These are phyloP conservation scores for Candolleomyces aberdarensis DNA, from an alignment of 768 basidiomycete species.

Conservation along the genomic window DNA sequence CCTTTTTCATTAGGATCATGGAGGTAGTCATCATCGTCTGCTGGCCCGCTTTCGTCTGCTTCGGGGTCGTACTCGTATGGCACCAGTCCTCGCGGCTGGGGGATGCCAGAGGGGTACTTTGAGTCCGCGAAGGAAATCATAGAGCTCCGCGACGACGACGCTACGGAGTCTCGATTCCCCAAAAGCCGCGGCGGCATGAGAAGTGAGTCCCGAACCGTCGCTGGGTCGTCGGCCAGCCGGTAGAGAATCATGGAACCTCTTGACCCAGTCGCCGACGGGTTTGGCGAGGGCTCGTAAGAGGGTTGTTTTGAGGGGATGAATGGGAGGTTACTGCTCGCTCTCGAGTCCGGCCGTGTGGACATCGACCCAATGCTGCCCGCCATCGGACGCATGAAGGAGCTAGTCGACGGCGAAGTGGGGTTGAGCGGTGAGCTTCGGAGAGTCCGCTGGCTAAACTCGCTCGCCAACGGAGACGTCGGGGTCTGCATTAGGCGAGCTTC, in stretches of 20 bases:
- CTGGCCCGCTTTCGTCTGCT: constrained; percentile 48
- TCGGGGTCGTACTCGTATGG: constrained; percentile 73
- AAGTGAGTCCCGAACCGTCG: constrained; percentile 16
- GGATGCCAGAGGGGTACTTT: constrained; percentile 55
- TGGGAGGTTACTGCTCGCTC: constrained; percentile 26
- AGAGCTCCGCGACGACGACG: constrained; percentile 36
- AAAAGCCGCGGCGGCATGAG: constrained; percentile 31
- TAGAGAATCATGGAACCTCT: constrained; percentile 67
- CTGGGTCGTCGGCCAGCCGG: constrained; percentile 45
- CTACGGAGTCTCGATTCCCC: constrained; percentile 25
- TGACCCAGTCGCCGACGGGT: constrained; percentile 19
- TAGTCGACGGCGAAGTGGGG: constrained; percentile 3
- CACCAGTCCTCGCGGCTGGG: constrained; percentile 40
- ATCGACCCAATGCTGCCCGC: constrained; percentile 38
- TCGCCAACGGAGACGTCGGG: background rate
- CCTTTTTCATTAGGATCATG: constrained; percentile 54
- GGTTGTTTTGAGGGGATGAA: background rate
- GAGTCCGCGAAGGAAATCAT: constrained; percentile 57
- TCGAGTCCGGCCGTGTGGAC: constrained; percentile 32
- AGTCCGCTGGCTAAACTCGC: background rate
- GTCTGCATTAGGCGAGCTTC: background rate
- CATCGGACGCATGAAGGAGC: constrained; percentile 29
- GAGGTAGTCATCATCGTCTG: constrained; percentile 73
- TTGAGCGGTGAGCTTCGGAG: constrained; percentile 1
- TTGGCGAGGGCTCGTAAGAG: constrained; percentile 15